These are phyloP conservation scores for Pharnaceum exiguum DNA, from an alignment of 148 eudicot species.

Conservation along the genomic window DNA sequence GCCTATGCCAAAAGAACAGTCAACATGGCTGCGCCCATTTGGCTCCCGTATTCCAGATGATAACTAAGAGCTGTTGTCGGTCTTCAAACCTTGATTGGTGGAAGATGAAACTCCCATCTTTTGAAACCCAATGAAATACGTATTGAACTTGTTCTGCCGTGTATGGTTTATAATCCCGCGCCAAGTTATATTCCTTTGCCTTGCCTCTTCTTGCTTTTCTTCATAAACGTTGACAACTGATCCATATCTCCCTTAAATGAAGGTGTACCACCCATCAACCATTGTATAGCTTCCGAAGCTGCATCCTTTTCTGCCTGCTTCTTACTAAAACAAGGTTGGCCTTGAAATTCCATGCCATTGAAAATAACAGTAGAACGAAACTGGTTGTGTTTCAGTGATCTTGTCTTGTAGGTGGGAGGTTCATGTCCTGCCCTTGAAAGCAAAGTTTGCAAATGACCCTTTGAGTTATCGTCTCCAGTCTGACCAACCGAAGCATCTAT, in stretches of 20 bases:
- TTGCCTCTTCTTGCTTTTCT: slow-evolving; percentile 56
- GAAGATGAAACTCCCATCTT: too few relatives aligned
- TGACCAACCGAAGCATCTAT: slow-evolving; percentile 9
- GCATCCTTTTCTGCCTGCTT: slow-evolving; percentile 92
- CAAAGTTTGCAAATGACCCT: slow-evolving; percentile 73
- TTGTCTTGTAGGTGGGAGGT: slow-evolving; percentile 72
- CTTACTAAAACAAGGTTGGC: slow-evolving; percentile 68
- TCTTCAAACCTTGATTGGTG: too few relatives aligned
- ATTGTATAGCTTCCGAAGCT: slow-evolving; percentile 73
- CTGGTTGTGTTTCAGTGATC: slow-evolving; percentile 59
- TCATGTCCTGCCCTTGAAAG: slow-evolving; percentile 80
- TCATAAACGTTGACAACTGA: slow-evolving; percentile 59
- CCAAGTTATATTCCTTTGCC: slow-evolving; percentile 32
- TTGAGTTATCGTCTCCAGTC: slow-evolving; percentile 59
- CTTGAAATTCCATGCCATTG: slow-evolving; percentile 75
- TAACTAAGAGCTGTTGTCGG: too few relatives aligned
- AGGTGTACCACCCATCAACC: slow-evolving; percentile 77
- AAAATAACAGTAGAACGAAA: slow-evolving; percentile 66
- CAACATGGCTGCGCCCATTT: too few relatives aligned
- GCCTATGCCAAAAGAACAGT: too few relatives aligned
- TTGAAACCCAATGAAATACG: too few relatives aligned
- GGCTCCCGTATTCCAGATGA: too few relatives aligned
- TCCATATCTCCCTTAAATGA: slow-evolving; percentile 48
- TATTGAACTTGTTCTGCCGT: too few relatives aligned
- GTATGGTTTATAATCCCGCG: too few relatives aligned